phyloP scores from a whole-genome alignment of 768 basidiomycete species.

The Termitomyces sp. region DNA sequence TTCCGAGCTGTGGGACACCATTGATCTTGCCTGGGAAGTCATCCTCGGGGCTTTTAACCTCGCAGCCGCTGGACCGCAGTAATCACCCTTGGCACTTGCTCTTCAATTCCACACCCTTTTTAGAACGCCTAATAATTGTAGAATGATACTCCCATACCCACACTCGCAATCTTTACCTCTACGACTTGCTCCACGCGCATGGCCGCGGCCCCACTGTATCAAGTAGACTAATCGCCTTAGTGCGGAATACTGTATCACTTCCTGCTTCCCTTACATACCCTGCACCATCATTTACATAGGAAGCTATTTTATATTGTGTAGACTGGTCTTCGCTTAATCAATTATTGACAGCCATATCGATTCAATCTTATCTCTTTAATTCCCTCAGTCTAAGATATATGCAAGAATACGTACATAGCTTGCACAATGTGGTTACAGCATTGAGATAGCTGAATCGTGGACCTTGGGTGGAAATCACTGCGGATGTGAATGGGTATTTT shows the following conservation, averaged over 20 bases:
- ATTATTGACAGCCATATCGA: background rate
- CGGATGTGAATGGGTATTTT: too few species aligned
- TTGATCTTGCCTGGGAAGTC: slow-evolving; percentile 80
- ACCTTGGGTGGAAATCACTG: too few species aligned
- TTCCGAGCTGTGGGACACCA: slow-evolving; percentile 67
- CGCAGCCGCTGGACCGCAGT: slow-evolving; percentile 30
- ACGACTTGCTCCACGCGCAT: slow-evolving; percentile 1
- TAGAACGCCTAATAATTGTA: background rate
- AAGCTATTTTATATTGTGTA: background rate
- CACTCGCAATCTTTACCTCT: background rate
- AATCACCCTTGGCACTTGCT: slow-evolving; percentile 3
- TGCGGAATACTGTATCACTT: slow-evolving; percentile 6
- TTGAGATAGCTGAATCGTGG: too few species aligned
- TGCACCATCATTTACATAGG: background rate
- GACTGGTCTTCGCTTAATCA: background rate
- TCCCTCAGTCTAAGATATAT: too few species aligned
- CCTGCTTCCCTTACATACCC: slow-evolving; percentile 6
- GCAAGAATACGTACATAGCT: too few species aligned
- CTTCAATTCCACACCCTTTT: slow-evolving; percentile 1
- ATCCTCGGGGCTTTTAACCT: slow-evolving; percentile 51
- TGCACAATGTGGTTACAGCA: too few species aligned
- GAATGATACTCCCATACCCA: background rate
- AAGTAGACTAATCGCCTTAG: slow-evolving; percentile 7
- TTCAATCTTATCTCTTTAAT: background rate
- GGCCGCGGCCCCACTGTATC: slow-evolving; percentile 14